These are phyloP conservation scores for Eucalyptus sp. DNA, from an alignment of 345 rosid genomes.

Conservation along the genomic window DNA sequence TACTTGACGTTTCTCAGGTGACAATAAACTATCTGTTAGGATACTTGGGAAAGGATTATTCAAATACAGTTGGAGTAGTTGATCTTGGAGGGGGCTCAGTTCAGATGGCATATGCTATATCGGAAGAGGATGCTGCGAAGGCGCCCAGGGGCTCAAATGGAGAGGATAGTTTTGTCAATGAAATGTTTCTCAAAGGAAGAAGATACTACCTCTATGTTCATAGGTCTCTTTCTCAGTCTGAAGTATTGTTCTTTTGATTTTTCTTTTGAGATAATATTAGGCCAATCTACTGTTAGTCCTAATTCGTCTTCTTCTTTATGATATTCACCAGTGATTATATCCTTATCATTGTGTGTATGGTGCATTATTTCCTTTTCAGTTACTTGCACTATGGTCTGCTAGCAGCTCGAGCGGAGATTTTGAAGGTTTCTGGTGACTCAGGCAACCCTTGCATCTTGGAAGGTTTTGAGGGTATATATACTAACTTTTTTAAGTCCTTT, in stretches of 20 bases:
- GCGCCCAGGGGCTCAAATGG: constrained; percentile 59
- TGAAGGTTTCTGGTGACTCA: constrained; percentile 54
- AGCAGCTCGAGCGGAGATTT: constrained; percentile 94
- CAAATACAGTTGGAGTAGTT: constrained; percentile 85
- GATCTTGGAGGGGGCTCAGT: constrained; percentile 99
- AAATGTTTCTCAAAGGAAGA: constrained; percentile 70
- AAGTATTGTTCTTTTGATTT: not conserved
- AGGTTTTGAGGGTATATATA: constrained; percentile 65
- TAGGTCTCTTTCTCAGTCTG: constrained; percentile 33
- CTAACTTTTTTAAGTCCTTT: not conserved
- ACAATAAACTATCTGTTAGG: constrained; percentile 86
- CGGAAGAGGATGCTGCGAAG: constrained; percentile 62
- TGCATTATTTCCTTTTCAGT: constrained; percentile 1
- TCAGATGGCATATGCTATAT: constrained; percentile 98
- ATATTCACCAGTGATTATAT: not conserved
- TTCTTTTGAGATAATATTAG: not conserved
- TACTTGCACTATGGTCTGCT: constrained; percentile 89
- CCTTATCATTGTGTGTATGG: not conserved
- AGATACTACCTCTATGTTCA: constrained; percentile 88
- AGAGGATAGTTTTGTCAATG: constrained; percentile 70
- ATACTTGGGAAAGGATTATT: constrained; percentile 60
- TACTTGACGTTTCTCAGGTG: constrained; percentile 33
- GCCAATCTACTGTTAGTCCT: not conserved
- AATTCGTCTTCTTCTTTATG: not conserved
- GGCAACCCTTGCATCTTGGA: constrained; percentile 70